phyloP scores from a whole-genome alignment of 306 rosid genomes.

The Morella rubra region DNA sequence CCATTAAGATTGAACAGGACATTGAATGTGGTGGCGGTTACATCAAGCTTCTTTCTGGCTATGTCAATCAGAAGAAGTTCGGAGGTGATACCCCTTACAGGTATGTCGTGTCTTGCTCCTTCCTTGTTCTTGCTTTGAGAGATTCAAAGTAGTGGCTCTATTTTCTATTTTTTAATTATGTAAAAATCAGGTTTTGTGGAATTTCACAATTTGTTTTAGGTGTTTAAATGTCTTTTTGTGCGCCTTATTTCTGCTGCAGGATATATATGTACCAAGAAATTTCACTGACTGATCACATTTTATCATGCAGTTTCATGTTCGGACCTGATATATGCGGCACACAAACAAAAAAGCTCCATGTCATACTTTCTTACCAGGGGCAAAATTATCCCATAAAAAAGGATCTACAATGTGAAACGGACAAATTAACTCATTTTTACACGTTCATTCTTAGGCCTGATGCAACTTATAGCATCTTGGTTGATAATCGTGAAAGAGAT shows the following conservation, averaged over 20 bases:
- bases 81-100: conserved; percentile 96
- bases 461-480: conserved; percentile 84
- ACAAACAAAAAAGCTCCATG: conserved; percentile 89
- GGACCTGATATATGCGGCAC: conserved; percentile 96
- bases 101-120: conserved; percentile 30
- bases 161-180: neutral
- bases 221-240: neutral
- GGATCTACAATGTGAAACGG: conserved; percentile 91
- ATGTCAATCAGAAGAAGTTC: conserved; percentile 93
- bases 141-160: neutral
- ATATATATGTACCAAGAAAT: neutral
- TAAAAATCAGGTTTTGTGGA: neutral
- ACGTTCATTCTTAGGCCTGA: conserved; percentile 88
- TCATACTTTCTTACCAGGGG: conserved; percentile 90
- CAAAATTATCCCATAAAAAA: conserved; percentile 93
- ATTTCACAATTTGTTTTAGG: neutral
- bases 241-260: conserved; percentile 3
- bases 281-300: conserved; percentile 29
- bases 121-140: conserved; percentile 4
- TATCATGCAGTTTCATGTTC: conserved; percentile 74
- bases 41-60: conserved; percentile 88
- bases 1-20: conserved; percentile 88
- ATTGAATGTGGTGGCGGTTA: conserved; percentile 98
- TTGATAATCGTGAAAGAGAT: conserved; percentile 89
- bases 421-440: conserved; percentile 96